These are phyloP conservation scores for Fusarium annulatum DNA, from an alignment of 2,329 filamentous ascomycete genomes.

Conservation along the genomic window DNA sequence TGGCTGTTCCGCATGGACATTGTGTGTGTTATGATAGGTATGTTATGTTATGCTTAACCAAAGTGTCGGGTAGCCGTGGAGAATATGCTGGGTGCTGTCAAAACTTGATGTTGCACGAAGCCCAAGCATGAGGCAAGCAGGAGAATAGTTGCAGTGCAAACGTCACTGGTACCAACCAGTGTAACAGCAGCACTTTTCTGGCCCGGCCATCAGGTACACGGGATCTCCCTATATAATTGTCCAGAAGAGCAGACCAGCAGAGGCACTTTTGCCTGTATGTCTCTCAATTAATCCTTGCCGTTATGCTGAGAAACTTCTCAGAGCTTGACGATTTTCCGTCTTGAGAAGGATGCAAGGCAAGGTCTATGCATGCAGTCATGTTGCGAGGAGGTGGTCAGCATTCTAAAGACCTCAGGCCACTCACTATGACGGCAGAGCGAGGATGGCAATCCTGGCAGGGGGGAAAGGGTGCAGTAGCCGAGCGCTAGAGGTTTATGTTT, in stretches of 20 bases:
- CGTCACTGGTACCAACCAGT: neutral
- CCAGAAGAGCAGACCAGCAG: neutral
- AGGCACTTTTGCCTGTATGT: neutral
- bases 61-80: neutral
- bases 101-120: too few relatives aligned
- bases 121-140: too few relatives aligned
- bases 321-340: neutral
- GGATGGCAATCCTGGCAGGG: neutral
- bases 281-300: neutral
- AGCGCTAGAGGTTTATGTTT: neutral
- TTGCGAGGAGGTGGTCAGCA: neutral
- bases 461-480: neutral
- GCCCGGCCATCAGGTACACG: neutral
- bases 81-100: too few relatives aligned
- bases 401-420: neutral
- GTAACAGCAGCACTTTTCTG: neutral
- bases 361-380: neutral
- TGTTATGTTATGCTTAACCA: neutral
- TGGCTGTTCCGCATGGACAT: neutral
- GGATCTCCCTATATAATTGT: slow-evolving; percentile 5
- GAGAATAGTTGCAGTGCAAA: neutral
- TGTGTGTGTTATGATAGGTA: too few relatives aligned
- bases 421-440: neutral
- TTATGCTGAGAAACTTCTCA: neutral
- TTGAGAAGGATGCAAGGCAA: neutral